phyloP scores from a whole-genome alignment of 805 yeast genomes.

The Dipodascopsis tothii region DNA sequence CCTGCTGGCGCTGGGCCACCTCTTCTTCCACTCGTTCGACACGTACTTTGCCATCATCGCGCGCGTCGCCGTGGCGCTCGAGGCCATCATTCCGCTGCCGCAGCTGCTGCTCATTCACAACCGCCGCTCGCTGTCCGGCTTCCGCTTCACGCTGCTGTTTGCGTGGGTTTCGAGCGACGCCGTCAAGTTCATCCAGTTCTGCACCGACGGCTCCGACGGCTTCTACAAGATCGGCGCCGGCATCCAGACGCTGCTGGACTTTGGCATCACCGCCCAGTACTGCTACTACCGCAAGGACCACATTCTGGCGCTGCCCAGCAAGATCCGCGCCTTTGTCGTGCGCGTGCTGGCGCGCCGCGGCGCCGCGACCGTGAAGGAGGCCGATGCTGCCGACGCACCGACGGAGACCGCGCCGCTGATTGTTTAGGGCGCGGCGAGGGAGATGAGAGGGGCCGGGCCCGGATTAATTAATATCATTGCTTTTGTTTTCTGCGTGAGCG shows the following conservation, averaged over 20 bases:
- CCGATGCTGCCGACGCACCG: no score
- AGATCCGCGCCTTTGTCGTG: no score
- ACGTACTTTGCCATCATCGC: slow-evolving; percentile 49
- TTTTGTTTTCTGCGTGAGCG: no score
- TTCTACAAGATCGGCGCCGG: slow-evolving; percentile 48
- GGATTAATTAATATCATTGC: no score
- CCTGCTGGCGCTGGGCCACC: slow-evolving; percentile 38
- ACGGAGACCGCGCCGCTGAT: no score
- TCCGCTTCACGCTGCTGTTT: slow-evolving; percentile 62
- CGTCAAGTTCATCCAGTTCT: slow-evolving; percentile 62
- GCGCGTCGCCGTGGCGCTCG: slow-evolving; percentile 54
- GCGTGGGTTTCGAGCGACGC: slow-evolving; percentile 90
- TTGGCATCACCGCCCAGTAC: slow-evolving; percentile 66
- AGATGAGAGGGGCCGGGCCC: no score
- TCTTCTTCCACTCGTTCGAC: slow-evolving; percentile 33
- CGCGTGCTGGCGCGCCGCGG: no score
- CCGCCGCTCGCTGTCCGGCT: slow-evolving; percentile 73
- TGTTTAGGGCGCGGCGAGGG: no score
- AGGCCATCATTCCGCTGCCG: slow-evolving; percentile 33
- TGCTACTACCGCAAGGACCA: slow-evolving; percentile 44
- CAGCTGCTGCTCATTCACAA: slow-evolving; percentile 68
- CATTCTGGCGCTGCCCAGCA: no score
- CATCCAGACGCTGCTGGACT: slow-evolving; percentile 69
- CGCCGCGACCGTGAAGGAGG: no score
- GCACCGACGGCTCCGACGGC: slow-evolving; percentile 57